Conservation (phyloP, 208 protist species). For the Trypanosoma boissoni region DNA sequence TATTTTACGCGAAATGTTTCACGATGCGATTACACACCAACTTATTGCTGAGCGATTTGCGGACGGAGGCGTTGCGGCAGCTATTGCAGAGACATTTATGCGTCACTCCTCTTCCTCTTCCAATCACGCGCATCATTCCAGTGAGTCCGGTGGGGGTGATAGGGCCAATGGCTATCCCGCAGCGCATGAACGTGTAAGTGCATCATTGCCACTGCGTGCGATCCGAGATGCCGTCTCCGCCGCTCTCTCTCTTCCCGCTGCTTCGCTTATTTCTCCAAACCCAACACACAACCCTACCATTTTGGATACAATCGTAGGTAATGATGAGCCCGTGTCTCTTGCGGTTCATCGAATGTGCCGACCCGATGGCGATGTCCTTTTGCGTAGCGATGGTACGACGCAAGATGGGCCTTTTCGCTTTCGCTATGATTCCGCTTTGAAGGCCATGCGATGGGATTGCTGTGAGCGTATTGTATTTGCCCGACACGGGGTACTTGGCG, state of each 20-base stretch:
- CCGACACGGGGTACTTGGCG: constrained; percentile 73
- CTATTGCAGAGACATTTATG: constrained; percentile 35
- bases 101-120: too few relatives aligned
- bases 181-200: background rate
- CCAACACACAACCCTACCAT: too few relatives aligned
- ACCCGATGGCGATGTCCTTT: constrained; percentile 18
- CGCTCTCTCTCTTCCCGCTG: too few relatives aligned
- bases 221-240: background rate
- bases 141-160: constrained; percentile 8
- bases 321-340: constrained; percentile 8
- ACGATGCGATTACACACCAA: constrained; percentile 25
- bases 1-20: constrained; percentile 30
- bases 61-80: constrained; percentile 25
- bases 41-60: constrained; percentile 28
- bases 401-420: constrained; percentile 28
- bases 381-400: constrained; percentile 22
- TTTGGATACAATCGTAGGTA: too few relatives aligned
- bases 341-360: constrained; percentile 22
- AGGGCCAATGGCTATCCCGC: constrained; percentile 21
- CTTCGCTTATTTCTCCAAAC: too few relatives aligned
- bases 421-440: constrained; percentile 28
- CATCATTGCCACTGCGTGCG: background rate
- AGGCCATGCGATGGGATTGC: constrained; percentile 40
- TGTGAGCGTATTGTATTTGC: constrained; percentile 74
- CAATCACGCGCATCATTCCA: constrained; percentile 11